phyloP scores from a whole-genome alignment of 2,329 filamentous ascomycete species.

The Penicillium carneum region DNA sequence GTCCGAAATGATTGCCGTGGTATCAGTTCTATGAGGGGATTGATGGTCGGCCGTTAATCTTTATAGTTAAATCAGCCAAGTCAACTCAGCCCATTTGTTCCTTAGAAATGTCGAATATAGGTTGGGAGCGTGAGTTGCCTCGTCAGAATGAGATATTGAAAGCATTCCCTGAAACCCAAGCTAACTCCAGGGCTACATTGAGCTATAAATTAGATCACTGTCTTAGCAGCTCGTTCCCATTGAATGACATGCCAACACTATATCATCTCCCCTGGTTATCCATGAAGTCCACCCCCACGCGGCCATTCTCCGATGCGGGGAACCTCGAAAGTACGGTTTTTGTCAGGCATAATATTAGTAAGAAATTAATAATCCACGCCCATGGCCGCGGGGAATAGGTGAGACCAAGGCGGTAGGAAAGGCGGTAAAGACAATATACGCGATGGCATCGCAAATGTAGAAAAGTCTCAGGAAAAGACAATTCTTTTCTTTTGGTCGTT shows the following conservation, averaged over 20 bases:
- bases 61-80: too few species aligned
- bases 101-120: background rate
- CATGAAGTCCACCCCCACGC: conserved; percentile 15
- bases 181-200: conserved; percentile 35
- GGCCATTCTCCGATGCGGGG: conserved; percentile 14
- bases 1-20: conserved; percentile 17
- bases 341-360: too few species aligned
- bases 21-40: background rate
- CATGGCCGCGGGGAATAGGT: too few species aligned
- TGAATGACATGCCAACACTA: background rate
- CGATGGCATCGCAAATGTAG: too few species aligned
- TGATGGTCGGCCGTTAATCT: too few species aligned
- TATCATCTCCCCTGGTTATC: background rate
- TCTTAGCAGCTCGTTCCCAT: background rate
- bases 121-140: too few species aligned
- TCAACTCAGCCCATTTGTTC: too few species aligned
- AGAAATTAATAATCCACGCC: too few species aligned
- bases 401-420: too few species aligned
- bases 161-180: too few species aligned
- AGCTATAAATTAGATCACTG: conserved; percentile 30
- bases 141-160: too few species aligned
- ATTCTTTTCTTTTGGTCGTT: background rate
- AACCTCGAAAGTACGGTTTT: background rate
- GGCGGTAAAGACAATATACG: too few species aligned
- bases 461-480: background rate